These are phyloP conservation scores for Aegilops tauschii DNA, from an alignment of 176 grass and related monocot genomes.

Conservation along the genomic window DNA sequence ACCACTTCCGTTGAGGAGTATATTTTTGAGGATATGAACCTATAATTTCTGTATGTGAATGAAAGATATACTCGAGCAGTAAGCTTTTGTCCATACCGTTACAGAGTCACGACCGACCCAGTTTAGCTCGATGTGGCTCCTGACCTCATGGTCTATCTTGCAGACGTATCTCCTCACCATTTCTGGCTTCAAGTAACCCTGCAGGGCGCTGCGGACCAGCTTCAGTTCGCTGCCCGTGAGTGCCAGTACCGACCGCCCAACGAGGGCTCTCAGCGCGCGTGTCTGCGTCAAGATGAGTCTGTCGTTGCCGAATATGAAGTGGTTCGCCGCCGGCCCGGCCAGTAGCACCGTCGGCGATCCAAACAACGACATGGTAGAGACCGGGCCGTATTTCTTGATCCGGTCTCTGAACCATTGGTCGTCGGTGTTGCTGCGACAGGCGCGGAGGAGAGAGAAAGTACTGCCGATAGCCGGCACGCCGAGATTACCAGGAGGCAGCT, in stretches of 20 bases:
- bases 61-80: background rate
- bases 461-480: slow-evolving; percentile 37
- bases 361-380: slow-evolving; percentile 41
- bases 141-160: slow-evolving; percentile 36
- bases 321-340: slow-evolving; percentile 35
- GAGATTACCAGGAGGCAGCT: slow-evolving; percentile 41
- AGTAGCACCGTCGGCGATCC: slow-evolving; percentile 35
- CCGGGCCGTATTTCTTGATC: slow-evolving; percentile 26
- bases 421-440: slow-evolving; percentile 29
- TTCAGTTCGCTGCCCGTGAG: slow-evolving; percentile 35
- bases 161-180: slow-evolving; percentile 33
- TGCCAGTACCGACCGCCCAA: slow-evolving; percentile 27
- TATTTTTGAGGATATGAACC: background rate
- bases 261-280: slow-evolving; percentile 18
- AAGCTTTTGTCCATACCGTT: slow-evolving; percentile 1
- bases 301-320: slow-evolving; percentile 37
- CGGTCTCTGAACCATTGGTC: slow-evolving; percentile 32
- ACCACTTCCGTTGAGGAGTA: too few species aligned
- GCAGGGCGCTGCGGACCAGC: slow-evolving; percentile 19
- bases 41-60: background rate
- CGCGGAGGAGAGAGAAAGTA: slow-evolving; percentile 38
- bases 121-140: slow-evolving; percentile 30
- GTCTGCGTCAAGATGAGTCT: slow-evolving; percentile 32
- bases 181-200: slow-evolving; percentile 32
- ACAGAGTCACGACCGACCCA: slow-evolving; percentile 26